phyloP scores from a whole-genome alignment of 345 rosid species.

The Arabidopsis arenosa region DNA sequence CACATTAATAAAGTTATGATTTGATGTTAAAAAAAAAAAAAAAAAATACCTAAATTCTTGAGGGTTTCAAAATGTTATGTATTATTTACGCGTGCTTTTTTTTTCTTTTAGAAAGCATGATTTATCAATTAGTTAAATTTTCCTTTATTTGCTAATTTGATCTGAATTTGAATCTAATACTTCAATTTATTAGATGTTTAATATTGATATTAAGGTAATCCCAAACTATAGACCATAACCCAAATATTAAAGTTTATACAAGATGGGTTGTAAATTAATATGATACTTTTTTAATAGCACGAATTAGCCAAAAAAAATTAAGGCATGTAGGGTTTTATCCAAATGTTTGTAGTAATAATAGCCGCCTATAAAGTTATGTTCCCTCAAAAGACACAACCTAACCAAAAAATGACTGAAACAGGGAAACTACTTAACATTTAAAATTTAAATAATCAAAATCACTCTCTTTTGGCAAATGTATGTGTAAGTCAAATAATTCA shows the following conservation, averaged over 20 bases:
- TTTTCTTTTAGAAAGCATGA: background rate
- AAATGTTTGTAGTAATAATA: background rate
- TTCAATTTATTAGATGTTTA: background rate
- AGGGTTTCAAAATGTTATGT: background rate
- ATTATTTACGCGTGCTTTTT: background rate
- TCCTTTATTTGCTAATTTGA: background rate
- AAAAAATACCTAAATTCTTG: too few species aligned
- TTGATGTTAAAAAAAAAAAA: too few species aligned
- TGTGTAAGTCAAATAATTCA: background rate
- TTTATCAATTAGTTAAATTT: background rate
- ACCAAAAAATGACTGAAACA: slow-evolving; percentile 6
- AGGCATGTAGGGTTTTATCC: background rate
- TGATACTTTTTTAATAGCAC: background rate
- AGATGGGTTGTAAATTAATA: background rate
- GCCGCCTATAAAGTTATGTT: slow-evolving; percentile 30
- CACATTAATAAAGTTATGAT: too few species aligned
- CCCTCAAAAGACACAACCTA: slow-evolving; percentile 40
- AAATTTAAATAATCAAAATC: slow-evolving; percentile 3
- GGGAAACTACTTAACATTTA: background rate
- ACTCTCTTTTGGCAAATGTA: slow-evolving; percentile 28
- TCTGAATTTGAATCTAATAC: background rate
- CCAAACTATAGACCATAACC: background rate
- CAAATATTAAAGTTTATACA: background rate
- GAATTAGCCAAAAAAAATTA: background rate
- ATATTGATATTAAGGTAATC: background rate